Evolutionary conservation across 2,329 filamentous ascomycete genomes (phyloP), one percentile per base, ranked within the genome.

Genomic region (Setomelanomma holmii): DNA sequence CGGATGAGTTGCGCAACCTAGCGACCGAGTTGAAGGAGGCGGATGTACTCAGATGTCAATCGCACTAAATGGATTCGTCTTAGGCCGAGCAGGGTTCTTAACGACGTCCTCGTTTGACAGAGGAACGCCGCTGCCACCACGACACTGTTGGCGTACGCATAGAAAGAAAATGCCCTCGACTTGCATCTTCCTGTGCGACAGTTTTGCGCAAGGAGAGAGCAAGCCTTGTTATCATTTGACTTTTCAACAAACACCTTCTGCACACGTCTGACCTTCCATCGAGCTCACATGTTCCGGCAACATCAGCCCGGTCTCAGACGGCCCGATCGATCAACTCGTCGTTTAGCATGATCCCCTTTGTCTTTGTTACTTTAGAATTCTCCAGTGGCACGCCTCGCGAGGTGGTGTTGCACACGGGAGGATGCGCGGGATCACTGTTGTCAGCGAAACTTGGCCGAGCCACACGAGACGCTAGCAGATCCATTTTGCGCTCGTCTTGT

Each of bases 291-390:
- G 55, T 54, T 55, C 45, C 53, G 52, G 58, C 53, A 56, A 60
- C 51, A 61, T 62, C 61, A 60, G 52, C 50, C 49, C 48, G 55
- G 61, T 63, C 58, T 63, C 59, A 61, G 51, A 61, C 56, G 55
- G 53, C 53, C 56, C 54, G 53, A 53, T 41, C 60, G 19, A 49
- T 21, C 40, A 45, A 35, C 50, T 51, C 16, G n/a, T 36, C 34
- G 34, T 17, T n/a, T 36, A 17, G 34, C 34, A n/a, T 36, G 14
- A 36, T n/a, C 14, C 11, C 34, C 33, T 44, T 45, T 39, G 34
- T 21, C 39, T 42, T 36, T 23, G 21, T 40, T 22, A 41, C 24
- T 27, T 33, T 34, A 30, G 39, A 34, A 30, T 27, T 33, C 21
- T 41, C 43, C 12, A 39, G 16, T 58, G 41, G 47, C 52, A 56